Evolutionary conservation across 768 basidiomycete genomes (phyloP).

Genomic region (Psilocybe tampanensis): DNA sequence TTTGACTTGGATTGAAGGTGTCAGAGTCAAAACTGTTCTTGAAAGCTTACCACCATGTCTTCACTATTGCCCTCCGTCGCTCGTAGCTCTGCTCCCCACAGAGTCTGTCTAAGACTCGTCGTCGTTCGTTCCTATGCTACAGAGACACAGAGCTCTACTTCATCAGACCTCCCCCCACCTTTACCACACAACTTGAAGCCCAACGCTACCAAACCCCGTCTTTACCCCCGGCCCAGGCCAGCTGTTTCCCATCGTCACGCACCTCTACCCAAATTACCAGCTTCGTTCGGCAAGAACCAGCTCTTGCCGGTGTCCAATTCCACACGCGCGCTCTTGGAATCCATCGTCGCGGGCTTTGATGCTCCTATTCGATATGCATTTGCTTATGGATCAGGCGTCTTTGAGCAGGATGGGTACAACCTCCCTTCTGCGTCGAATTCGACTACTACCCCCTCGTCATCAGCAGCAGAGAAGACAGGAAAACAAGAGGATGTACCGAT

Average conservation of each 20-base stretch:
- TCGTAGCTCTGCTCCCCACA: slow-evolving; percentile 14
- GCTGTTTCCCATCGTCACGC: slow-evolving; percentile 34
- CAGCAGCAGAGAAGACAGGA: neutral
- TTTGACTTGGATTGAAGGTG: slow-evolving; percentile 9
- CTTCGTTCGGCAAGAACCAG: slow-evolving; percentile 81
- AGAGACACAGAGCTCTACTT: slow-evolving; percentile 35
- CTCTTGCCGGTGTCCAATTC: slow-evolving; percentile 77
- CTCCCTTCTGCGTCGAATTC: slow-evolving; percentile 12
- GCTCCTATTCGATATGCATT: slow-evolving; percentile 96
- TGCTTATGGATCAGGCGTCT: slow-evolving; percentile 96
- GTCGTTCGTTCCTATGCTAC: slow-evolving; percentile 45
- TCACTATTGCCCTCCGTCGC: slow-evolving; percentile 16
- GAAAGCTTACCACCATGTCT: slow-evolving; percentile 18
- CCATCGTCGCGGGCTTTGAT: slow-evolving; percentile 78
- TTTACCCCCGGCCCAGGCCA: slow-evolving; percentile 52
- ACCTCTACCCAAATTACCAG: slow-evolving; percentile 57
- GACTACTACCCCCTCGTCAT: neutral
- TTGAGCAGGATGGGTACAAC: slow-evolving; percentile 84
- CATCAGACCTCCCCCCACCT: slow-evolving; percentile 35
- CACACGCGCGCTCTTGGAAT: slow-evolving; percentile 78
- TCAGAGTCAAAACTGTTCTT: neutral
- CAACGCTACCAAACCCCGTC: slow-evolving; percentile 34
- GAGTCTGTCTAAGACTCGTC: slow-evolving; percentile 23
- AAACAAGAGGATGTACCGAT: slow-evolving; percentile 55
- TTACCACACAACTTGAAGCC: slow-evolving; percentile 26